These are phyloP conservation scores for Colletotrichum phormii DNA, from an alignment of 2,329 filamentous ascomycete genomes.

Conservation along the genomic window DNA sequence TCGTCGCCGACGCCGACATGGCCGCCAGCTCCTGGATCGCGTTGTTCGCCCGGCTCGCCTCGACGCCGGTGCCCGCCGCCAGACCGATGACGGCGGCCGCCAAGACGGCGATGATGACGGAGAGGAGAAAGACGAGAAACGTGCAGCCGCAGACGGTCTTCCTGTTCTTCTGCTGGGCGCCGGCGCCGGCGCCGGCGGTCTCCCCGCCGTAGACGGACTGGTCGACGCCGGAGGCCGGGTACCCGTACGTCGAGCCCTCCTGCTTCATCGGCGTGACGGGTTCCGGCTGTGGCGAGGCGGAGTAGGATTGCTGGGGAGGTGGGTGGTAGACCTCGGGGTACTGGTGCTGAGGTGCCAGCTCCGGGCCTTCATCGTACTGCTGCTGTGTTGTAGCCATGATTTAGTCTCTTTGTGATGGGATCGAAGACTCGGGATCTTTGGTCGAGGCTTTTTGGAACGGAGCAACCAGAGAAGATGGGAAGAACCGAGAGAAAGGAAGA, in stretches of 20 bases:
- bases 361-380: slow-evolving; percentile 35
- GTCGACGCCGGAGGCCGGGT: slow-evolving; percentile 19
- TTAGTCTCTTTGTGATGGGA: slow-evolving; percentile 1
- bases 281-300: slow-evolving; percentile 17
- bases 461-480: background rate
- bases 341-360: slow-evolving; percentile 28
- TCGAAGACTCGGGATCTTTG: background rate
- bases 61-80: slow-evolving; percentile 57
- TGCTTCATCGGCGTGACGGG: slow-evolving; percentile 25
- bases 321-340: slow-evolving; percentile 33
- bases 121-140: slow-evolving; percentile 53
- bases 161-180: slow-evolving; percentile 2
- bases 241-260: slow-evolving; percentile 27
- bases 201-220: slow-evolving; percentile 18
- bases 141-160: slow-evolving; percentile 43
- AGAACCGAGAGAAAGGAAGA: background rate
- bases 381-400: slow-evolving; percentile 1
- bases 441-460: background rate
- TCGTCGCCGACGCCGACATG: slow-evolving; percentile 41
- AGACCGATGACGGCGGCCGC: slow-evolving; percentile 56
- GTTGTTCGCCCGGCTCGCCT: slow-evolving; percentile 51
- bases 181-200: background rate
- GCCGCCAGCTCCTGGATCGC: slow-evolving; percentile 48
- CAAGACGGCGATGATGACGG: slow-evolving; percentile 52
- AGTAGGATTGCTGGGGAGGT: slow-evolving; percentile 6